A percentile compares a stretch with the other conserved stretches of the same genome.
phyloP scores from a whole-genome alignment of 768 basidiomycete species.

The Hygrophorus pudorinus region DNA sequence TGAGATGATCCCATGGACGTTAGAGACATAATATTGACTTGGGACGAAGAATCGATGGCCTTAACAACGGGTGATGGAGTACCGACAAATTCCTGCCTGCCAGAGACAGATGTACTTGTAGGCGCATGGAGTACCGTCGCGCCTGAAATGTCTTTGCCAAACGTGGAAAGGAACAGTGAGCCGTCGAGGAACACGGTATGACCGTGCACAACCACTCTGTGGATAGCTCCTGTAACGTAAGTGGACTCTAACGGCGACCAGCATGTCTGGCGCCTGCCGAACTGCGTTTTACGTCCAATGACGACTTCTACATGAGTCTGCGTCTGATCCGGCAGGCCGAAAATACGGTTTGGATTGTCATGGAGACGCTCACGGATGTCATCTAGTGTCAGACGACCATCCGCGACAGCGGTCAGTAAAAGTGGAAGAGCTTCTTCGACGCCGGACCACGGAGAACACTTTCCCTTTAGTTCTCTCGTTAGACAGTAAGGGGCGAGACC shows the following conservation, averaged over 20 bases:
- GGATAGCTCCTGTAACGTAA: slow-evolving; percentile 62
- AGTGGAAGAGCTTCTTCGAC: slow-evolving; percentile 83
- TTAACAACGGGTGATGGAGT: slow-evolving; percentile 21
- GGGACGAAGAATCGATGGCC: slow-evolving; percentile 17
- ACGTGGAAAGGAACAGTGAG: slow-evolving; percentile 42
- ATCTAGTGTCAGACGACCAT: slow-evolving; percentile 70
- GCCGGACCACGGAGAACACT: slow-evolving; percentile 63
- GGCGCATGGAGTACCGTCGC: slow-evolving; percentile 37
- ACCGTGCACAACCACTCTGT: slow-evolving; percentile 85
- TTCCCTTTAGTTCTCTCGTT: slow-evolving; percentile 49
- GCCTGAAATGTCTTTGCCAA: slow-evolving; percentile 67
- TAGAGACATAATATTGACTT: slow-evolving; percentile 18
- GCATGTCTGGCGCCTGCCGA: slow-evolving; percentile 33
- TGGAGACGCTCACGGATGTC: slow-evolving; percentile 77
- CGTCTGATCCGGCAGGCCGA: slow-evolving; percentile 78
- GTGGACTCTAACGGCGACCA: slow-evolving; percentile 82
- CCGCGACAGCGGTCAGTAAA: slow-evolving; percentile 74
- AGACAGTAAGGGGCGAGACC: slow-evolving; percentile 77
- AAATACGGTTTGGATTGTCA: slow-evolving; percentile 89
- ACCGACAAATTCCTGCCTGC: neutral
- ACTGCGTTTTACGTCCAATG: slow-evolving; percentile 61
- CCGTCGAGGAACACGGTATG: slow-evolving; percentile 90
- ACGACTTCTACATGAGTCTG: slow-evolving; percentile 91
- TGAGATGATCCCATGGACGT: slow-evolving; percentile 14
- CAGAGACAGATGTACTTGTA: neutral